A percentile compares a stretch with the other conserved stretches of the same genome.
These are phyloP conservation scores for Fusarium papillatum DNA, from an alignment of 2,329 filamentous ascomycete genomes.

Conservation along the genomic window DNA sequence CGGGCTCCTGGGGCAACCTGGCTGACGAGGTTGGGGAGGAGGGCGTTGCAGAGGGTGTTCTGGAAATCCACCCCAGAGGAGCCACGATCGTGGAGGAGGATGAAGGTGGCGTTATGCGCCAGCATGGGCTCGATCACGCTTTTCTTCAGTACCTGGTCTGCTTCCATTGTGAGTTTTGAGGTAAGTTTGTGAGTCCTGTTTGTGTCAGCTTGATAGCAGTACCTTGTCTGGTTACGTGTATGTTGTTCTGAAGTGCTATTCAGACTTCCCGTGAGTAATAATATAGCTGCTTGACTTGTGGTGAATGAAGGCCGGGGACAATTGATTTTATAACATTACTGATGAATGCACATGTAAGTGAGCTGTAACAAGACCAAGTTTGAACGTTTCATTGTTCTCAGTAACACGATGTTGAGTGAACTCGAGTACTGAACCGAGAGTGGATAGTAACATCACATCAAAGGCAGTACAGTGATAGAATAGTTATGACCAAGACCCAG, in stretches of 20 bases:
- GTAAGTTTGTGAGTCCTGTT: neutral
- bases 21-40: neutral
- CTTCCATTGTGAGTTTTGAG: neutral
- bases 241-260: neutral
- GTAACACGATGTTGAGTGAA: neutral
- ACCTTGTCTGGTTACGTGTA: neutral
- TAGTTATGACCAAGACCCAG: neutral
- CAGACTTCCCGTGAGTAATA: neutral
- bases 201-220: neutral
- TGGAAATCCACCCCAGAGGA: neutral
- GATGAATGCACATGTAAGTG: neutral
- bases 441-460: neutral
- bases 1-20: neutral
- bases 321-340: neutral
- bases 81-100: slow-evolving; percentile 15
- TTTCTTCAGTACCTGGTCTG: neutral
- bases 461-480: neutral
- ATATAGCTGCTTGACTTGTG: neutral
- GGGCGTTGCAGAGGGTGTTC: neutral
- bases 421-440: neutral
- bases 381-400: neutral
- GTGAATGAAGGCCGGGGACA: neutral
- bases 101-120: slow-evolving; percentile 8
- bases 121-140: neutral
- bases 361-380: neutral